Evolutionary conservation across 495 filamentous ascomycete species (phyloP), one percentile per base, ranked within the genome.

Genomic region (Cryomyces antarcticus): DNA sequence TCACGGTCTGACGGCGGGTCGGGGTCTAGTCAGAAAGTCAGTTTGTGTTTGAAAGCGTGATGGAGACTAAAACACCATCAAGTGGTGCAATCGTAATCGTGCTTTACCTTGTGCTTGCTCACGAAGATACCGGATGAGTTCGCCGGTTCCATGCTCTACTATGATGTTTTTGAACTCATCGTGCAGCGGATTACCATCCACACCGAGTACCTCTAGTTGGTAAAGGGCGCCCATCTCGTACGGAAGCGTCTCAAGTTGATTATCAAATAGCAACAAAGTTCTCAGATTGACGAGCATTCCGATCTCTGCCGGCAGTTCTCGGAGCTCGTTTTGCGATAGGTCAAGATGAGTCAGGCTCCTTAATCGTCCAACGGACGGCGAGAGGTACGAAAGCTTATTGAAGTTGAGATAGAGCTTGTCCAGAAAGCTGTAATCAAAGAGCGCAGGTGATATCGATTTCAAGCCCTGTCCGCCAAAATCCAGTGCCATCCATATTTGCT

Each of bases 391-490:
- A 33, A 99, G 66, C 54, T 82, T 82, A 66, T 99, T 97, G 51
- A 82, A 79, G 49, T 82, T 84, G 31, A 97, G 73, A 57, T 89
- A 93, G 24, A 99, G 68, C 54, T 85, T 86, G 45, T 80, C 78
- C 41, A 96, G 67, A 57, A 96, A 94, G 12, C 61, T 66, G 61
- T 94, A 96, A 47, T 70, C 63, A 60, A 99, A 99, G 37, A 99
- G 63, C 13, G 78, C 69, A 6, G 71, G 58, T 2, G 86, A 71
- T 12, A 96, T 67, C 34, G 80, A 78, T 49, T 83, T 80, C 30
- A 99, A 62, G 30, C 85, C 87, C 63, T 95, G 92, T 0, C 86
- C 89, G 52, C 86, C 86, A 52, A 95, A 75, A 65, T 99, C 89
- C 37, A 99, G 62, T 37, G 82, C 80, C 51, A 78, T 67, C 89